Percentiles rank a stretch among this genome's conserved stretches.
These are phyloP conservation scores for Chytriomyces sp. DNA, from an alignment of 192 early-diverging fungal genomes.

Conservation along the genomic window DNA sequence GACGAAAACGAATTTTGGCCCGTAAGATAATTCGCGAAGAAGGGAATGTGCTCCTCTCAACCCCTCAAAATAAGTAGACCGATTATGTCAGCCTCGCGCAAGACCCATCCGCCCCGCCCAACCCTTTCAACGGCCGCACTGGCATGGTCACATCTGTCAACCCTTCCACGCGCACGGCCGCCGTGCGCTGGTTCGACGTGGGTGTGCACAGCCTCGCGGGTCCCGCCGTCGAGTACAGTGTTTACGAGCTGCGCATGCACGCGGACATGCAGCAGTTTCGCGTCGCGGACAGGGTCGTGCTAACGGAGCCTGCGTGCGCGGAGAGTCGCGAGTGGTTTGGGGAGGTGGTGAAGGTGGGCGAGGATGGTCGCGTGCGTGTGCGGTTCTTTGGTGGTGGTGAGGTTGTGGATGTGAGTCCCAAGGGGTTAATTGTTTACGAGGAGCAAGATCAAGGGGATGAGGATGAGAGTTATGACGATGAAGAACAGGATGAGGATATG, in stretches of 20 bases:
- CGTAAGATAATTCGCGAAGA: neutral
- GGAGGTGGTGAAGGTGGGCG: constrained; percentile 43
- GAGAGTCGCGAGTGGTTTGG: constrained; percentile 48
- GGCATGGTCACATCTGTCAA: neutral
- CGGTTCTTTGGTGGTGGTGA: constrained; percentile 42
- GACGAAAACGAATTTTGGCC: constrained; percentile 26
- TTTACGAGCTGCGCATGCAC: constrained; percentile 16
- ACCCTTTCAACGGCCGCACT: neutral
- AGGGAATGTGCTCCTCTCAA: neutral
- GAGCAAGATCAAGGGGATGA: constrained; percentile 47
- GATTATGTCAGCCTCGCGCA: constrained; percentile 1
- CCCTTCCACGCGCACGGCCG: neutral
- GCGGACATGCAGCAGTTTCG: constrained; percentile 21
- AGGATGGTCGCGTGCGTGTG: constrained; percentile 37
- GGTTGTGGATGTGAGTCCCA: constrained; percentile 34
- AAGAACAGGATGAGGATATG: constrained; percentile 26
- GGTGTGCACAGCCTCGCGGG: constrained; percentile 1
- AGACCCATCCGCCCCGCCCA: neutral
- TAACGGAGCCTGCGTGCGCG: neutral
- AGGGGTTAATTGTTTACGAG: constrained; percentile 29
- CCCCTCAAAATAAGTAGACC: neutral
- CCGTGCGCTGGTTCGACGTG: constrained; percentile 8
- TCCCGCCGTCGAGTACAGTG: constrained; percentile 1
- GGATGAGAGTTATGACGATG: constrained; percentile 42
- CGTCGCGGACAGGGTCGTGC: constrained; percentile 16